These are phyloP conservation scores for Neurospora intermedia DNA, from an alignment of 495 filamentous ascomycete genomes.

Conservation along the genomic window DNA sequence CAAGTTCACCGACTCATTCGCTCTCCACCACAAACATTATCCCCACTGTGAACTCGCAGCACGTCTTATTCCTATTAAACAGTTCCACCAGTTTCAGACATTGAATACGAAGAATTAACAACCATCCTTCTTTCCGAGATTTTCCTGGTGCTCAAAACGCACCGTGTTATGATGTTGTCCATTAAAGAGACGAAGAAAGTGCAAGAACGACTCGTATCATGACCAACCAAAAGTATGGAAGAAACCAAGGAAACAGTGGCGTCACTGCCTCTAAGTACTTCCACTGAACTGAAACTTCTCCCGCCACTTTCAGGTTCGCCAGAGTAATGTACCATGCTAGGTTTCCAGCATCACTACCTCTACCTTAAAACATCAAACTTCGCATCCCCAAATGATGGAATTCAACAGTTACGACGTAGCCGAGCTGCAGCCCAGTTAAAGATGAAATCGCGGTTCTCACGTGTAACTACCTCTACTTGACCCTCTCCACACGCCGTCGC, in stretches of 20 bases:
- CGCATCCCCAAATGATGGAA: neutral
- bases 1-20: neutral
- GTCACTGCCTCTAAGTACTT: neutral
- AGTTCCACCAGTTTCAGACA: too few species aligned
- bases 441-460: neutral
- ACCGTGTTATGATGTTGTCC: neutral
- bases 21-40: neutral
- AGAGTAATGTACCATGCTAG: too few species aligned
- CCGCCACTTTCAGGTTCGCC: neutral
- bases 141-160: neutral
- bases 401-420: neutral
- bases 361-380: too few species aligned
- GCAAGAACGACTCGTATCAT: neutral
- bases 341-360: too few species aligned
- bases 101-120: too few species aligned
- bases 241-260: neutral
- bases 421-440: neutral
- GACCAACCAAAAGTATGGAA: neutral
- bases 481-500: neutral
- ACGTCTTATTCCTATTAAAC: neutral
- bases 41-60: neutral
- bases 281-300: too few species aligned
- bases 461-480: neutral
- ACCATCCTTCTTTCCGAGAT: neutral
- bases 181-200: neutral